Base-by-base conservation (phyloP, 2,329 filamentous ascomycete genomes). In the Curvularia eragrostidis region DNA sequence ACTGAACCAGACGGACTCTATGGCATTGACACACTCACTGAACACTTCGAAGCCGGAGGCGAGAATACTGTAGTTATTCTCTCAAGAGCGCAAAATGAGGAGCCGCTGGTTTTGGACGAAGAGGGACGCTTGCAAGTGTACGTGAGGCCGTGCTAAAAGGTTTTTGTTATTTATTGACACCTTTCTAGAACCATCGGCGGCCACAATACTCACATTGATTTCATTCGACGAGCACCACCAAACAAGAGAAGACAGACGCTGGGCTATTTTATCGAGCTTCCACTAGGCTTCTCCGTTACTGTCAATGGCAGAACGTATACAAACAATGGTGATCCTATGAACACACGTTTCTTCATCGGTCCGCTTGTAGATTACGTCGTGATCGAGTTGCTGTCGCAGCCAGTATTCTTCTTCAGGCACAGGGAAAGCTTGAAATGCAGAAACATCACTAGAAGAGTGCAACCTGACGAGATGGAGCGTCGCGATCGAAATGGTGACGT, bases 361-460 rank as follows among this genome's bases (percentile, higher is more conserved):
- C 66, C 69, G 1, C 51, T 71, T 12, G 34, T 52, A n/a, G 24
- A 36, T 5, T 72, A 64, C 30, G 59, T 59, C 1, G 56, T 67
- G 42, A 64, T 72, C 19, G 67, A 71, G 46, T 36, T 68, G 12
- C 48, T 65, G 15, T 62, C 61, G 12, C 58, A 65, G 18, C 63
- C 64, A 1, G 36, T 67, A 0, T 68, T 72, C 26, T 67, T 71
- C 28, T 70, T 66, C 54, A 53, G 63, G 12, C 44, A 30, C n/a
- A 5, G 5, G 26, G 52, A n/a, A 15, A 65, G 59, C 23, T 24
- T 64, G 13, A 47, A 36, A n/a, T 9, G 39, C 7, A 44, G 30
- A 1, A 24, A 3, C 2, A 32, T 42, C 7, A 34, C 13, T 2
- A 53, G 19, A 3, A 26, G 12, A 32, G 54, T 24, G 9, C 1